phyloP scores from a whole-genome alignment of 2,329 filamentous ascomycete species.

The Aureobasidium vineae region DNA sequence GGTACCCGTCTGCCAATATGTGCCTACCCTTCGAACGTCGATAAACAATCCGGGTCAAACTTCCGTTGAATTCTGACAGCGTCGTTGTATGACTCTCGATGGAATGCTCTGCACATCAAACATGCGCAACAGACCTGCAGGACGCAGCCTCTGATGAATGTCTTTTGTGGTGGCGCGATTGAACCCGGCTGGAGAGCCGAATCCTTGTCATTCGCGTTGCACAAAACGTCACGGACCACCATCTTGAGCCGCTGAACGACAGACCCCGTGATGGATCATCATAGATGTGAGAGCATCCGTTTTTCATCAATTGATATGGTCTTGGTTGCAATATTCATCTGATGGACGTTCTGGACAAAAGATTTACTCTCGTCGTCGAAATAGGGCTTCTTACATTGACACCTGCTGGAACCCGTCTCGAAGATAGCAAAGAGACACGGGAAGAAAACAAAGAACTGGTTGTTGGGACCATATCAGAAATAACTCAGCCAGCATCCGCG shows the following conservation, averaged over 20 bases:
- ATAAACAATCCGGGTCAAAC: slow-evolving; percentile 5
- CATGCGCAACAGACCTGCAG: slow-evolving; percentile 20
- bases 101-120: slow-evolving; percentile 25
- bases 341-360: neutral
- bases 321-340: neutral
- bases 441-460: neutral
- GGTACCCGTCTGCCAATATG: slow-evolving; percentile 17
- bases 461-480: slow-evolving; percentile 18
- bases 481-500: slow-evolving; percentile 9
- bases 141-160: slow-evolving; percentile 13
- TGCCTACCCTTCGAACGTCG: neutral
- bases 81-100: slow-evolving; percentile 1
- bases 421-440: neutral
- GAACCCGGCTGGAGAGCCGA: slow-evolving; percentile 1
- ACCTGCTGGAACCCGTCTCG: neutral
- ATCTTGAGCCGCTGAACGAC: neutral
- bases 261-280: slow-evolving; percentile 5
- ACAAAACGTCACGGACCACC: slow-evolving; percentile 21
- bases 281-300: neutral
- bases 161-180: slow-evolving; percentile 19
- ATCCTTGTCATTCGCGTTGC: slow-evolving; percentile 13
- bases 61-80: neutral
- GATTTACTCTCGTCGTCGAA: neutral
- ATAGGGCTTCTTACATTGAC: slow-evolving; percentile 20
- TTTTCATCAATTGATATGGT: neutral